Evolutionary conservation across 2,329 filamentous ascomycete species (phyloP).

Genomic region (Fusarium lateritium): DNA sequence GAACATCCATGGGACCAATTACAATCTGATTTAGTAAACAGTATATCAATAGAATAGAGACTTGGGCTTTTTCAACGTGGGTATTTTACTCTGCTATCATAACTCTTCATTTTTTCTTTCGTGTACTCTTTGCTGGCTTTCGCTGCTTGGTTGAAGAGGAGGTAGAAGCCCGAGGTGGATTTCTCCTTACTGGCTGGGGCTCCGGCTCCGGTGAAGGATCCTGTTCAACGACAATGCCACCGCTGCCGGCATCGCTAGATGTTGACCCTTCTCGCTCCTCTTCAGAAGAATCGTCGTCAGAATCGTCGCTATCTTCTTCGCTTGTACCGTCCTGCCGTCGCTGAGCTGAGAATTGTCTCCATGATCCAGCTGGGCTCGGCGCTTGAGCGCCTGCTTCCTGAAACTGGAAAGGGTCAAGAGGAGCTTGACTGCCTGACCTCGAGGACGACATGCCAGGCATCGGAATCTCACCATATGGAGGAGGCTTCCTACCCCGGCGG

Average conservation of each 20-base stretch:
- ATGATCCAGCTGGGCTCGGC: constrained; percentile 53
- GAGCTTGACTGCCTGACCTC: constrained; percentile 34
- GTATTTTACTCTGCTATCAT: constrained; percentile 29
- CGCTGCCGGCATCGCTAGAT: constrained; percentile 57
- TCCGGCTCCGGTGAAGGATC: constrained; percentile 49
- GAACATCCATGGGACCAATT: constrained; percentile 7
- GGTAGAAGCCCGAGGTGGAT: constrained; percentile 49
- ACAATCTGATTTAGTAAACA: constrained; percentile 29
- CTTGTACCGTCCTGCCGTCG: constrained; percentile 53
- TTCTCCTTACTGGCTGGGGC: constrained; percentile 55
- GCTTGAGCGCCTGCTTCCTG: constrained; percentile 63
- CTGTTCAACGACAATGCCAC: constrained; percentile 56
- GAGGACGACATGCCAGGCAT: constrained; percentile 17
- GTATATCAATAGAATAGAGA: constrained; percentile 31
- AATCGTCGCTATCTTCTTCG: constrained; percentile 54
- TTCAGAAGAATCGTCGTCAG: constrained; percentile 47
- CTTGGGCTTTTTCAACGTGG: constrained; percentile 13
- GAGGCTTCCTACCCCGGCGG: constrained; percentile 53
- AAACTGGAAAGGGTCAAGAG: constrained; percentile 67
- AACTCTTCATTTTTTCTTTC: constrained; percentile 54
- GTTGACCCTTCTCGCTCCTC: constrained; percentile 53
- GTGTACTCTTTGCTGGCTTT: constrained; percentile 54
- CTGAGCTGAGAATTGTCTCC: constrained; percentile 55
- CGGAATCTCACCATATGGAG: constrained; percentile 54
- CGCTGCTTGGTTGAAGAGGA: constrained; percentile 60